Percentiles rank a stretch among this genome's conserved stretches.
Evolutionary conservation across 23 red algal genomes (phyloP).

Genomic region (Gracilaria domingensis): DNA sequence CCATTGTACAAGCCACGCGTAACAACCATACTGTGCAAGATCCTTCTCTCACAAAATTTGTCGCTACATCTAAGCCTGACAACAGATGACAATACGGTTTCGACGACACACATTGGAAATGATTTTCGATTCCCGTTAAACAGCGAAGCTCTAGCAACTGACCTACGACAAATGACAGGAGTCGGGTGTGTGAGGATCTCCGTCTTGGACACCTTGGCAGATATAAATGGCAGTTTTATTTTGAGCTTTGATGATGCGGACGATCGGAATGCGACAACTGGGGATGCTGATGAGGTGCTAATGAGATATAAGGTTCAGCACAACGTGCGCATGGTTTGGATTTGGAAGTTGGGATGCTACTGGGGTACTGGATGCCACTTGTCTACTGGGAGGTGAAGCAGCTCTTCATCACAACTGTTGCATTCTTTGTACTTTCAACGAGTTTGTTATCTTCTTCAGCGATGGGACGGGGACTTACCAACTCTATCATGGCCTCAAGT

Average conservation of each 20-base stretch:
- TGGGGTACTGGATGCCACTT: constrained; percentile 45
- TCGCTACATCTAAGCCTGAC: background rate
- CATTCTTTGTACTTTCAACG: background rate
- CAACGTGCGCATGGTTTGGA: background rate
- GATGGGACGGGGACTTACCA: background rate
- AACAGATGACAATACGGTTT: constrained; percentile 23
- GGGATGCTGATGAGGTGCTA: too few relatives aligned
- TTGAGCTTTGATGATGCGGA: background rate
- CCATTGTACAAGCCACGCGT: constrained; percentile 44
- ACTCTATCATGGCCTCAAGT: constrained; percentile 38
- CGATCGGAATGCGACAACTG: background rate
- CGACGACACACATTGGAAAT: constrained; percentile 40
- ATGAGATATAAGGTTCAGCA: background rate
- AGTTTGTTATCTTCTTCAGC: constrained; percentile 40
- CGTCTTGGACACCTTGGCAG: background rate
- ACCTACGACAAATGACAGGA: constrained; percentile 42
- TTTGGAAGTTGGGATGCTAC: background rate
- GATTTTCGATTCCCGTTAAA: constrained; percentile 44
- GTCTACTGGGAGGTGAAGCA: constrained; percentile 30
- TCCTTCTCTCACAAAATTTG: background rate
- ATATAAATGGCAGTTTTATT: background rate
- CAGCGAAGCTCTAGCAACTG: constrained; percentile 1
- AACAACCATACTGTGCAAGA: background rate
- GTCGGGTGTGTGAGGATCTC: constrained; percentile 9
- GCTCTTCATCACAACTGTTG: constrained; percentile 2